Evolutionary conservation across 192 early-diverging fungal genomes (phyloP), one percentile per base, ranked within the genome.

Genomic region (Obelidium mucronatum): DNA sequence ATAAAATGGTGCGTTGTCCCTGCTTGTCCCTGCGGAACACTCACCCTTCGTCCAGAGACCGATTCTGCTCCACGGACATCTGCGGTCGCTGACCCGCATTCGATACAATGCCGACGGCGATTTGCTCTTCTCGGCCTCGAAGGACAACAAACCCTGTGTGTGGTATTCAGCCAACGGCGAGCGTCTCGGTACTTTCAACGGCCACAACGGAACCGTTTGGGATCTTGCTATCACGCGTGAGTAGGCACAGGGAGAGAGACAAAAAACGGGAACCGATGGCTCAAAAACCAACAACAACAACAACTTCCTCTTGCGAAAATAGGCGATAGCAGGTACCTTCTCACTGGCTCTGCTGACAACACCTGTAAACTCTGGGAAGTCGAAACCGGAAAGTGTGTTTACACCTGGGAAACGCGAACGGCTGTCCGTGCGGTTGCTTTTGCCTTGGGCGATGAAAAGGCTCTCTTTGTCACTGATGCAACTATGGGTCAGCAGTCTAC

Each of bases 91-190:
- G 74, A 99, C 98, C 42, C 95, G 95, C 80, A 91, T 99, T 83
- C 94, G 94, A 82, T 99, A 98, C 92, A 99, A 99, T 89, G 78
- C 87, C 39, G 98, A 98, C 80, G 98, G 98, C 48, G 98, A 99
- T 83, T 88, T 99, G 67, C 84, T 99, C 61, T 97, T 99, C 86
- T 93, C 95, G 5, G 92, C 90, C 61, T 91, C 95, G 40, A 99
- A 99, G 84, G 98, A 99, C 89, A 93, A 92, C 74, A 88, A 93
- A 67, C 92, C 94, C 53, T 95, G 92, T 75, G 93, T 94, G 54
- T 99, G 98, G 98, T 98, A 92, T 79, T 94, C 97, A 53, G 93
- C 96, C 84, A 99, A 97, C 80, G 98, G 98, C 72, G 98, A 99
- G 87, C 91, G 95, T 53, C 86, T 99, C 37, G 98, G 98, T 48